phyloP scores from a whole-genome alignment of 495 filamentous ascomycete genomes.

The Penicillium odoratum region DNA sequence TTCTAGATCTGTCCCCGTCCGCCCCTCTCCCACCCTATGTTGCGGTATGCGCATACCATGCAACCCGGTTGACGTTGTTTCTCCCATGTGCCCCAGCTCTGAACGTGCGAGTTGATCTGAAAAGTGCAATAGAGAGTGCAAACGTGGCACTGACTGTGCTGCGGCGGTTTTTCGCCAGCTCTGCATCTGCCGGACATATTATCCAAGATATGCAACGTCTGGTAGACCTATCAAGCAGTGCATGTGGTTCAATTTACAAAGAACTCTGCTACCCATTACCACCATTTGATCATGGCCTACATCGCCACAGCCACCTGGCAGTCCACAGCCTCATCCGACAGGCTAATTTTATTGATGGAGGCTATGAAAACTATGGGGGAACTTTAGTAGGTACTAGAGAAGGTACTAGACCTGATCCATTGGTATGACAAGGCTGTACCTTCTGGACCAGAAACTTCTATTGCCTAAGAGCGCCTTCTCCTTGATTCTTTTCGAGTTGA shows the following conservation, averaged over 20 bases:
- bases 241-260: constrained; percentile 5
- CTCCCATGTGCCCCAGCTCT: constrained; percentile 8
- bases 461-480: not conserved
- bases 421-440: not conserved
- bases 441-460: not conserved
- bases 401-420: not conserved
- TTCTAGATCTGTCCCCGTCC: constrained; percentile 1
- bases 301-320: constrained; percentile 20
- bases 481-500: not conserved
- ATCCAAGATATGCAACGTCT: constrained; percentile 11
- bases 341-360: constrained; percentile 23
- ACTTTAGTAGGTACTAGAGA: not conserved
- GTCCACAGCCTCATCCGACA: constrained; percentile 22
- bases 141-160: constrained; percentile 4
- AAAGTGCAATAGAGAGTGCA: constrained; percentile 4
- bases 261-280: constrained; percentile 9
- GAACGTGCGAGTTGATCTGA: not conserved
- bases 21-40: constrained; percentile 9
- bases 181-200: constrained; percentile 2
- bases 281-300: constrained; percentile 8
- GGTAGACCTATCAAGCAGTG: not conserved
- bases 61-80: constrained; percentile 17
- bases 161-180: constrained; percentile 7
- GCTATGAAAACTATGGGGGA: constrained; percentile 11
- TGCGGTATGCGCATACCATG: constrained; percentile 23